Conservation (phyloP, 805 yeast genomes). For the Spathaspora passalidarum region DNA sequence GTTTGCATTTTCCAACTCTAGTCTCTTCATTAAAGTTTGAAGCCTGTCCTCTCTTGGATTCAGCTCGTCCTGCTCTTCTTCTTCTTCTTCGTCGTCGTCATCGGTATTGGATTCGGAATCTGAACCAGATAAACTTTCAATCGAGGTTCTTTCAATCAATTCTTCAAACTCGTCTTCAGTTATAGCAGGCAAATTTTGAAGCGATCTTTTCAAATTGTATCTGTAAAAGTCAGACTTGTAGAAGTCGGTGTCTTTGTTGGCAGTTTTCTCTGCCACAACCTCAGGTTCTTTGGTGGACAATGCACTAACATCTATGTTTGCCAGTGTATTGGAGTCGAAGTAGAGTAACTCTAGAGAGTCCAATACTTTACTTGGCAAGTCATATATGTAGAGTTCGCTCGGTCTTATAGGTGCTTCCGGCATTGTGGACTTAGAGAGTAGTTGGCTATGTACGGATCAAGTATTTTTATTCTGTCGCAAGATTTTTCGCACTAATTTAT, state of each 20-base stretch:
- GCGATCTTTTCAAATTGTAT: conserved; percentile 54
- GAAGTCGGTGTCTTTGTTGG: conserved; percentile 25
- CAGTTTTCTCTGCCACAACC: background rate
- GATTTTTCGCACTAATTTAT: background rate
- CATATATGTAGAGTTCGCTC: conserved; percentile 48
- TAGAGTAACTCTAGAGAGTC: conserved; percentile 49
- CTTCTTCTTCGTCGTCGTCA: conserved; percentile 14
- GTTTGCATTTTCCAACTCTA: conserved; percentile 10
- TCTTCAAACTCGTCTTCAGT: conserved; percentile 59
- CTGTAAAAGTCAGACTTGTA: conserved; percentile 59
- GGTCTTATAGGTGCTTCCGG: conserved; percentile 3
- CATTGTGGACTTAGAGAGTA: background rate
- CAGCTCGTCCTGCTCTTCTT: conserved; percentile 19
- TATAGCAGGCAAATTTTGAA: conserved; percentile 44
- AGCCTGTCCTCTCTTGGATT: conserved; percentile 15
- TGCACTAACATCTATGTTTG: conserved; percentile 13
- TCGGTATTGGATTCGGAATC: conserved; percentile 34
- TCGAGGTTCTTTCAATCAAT: conserved; percentile 45
- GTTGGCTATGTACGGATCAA: background rate
- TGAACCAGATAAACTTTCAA: conserved; percentile 60
- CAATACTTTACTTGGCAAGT: conserved; percentile 37
- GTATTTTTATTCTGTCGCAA: background rate
- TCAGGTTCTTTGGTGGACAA: background rate
- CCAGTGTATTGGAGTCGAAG: conserved; percentile 51
- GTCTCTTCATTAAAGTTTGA: conserved; percentile 18